Base-by-base conservation (phyloP, 768 basidiomycete genomes). In the Hypholoma fasciculare region DNA sequence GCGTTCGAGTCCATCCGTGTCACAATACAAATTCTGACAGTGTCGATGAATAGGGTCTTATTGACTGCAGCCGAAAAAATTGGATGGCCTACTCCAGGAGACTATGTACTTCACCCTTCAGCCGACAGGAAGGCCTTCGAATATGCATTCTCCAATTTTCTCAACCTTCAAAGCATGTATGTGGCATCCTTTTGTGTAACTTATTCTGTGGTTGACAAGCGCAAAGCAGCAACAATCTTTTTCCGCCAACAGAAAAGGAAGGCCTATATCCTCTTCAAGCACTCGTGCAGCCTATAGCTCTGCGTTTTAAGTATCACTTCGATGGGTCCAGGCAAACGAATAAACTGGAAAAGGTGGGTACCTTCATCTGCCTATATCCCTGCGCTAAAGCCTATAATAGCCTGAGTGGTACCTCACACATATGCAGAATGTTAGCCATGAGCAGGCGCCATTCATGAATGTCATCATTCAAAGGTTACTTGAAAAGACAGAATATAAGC, bases 321-420 rank as follows among this genome's bases (percentile, higher is more conserved):
- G 94, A 98, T 57, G 86, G 91, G 0, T 78, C 83, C 16, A 80
- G 94, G 37, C 84, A 86, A 62, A 99, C 97, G 0, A 99, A 98
- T 71, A 81, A 92, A 52, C 71, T 94, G 9, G 96, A 98, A 75
- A 98, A 98, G 85, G 95, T 91, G 52, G 51, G 57, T 49, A 42
- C 30, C 19, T 11, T 26, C 3, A 17, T 36, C 17, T 26, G 17
- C 53, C 52, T 39, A 23, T 14, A 14, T 47, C 36, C 17, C 9
- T 38, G 54, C 36, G 48, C 42, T 26, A 13, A 38, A 55, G 52
- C 40, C 42, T 52, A 42, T 37, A 37, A 20, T 66, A 96, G 94
- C 96, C 97, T 1, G 97, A 98, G 71, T 98, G 96, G 93, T 98
- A 93, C 66, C 92, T 98, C 69, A 89, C 94, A 2, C 92, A 98